Percentiles rank a stretch among this genome's conserved stretches.
These are phyloP conservation scores for Rhizopus arrhizus DNA, from an alignment of 371 early-diverging fungal species.

Conservation along the genomic window DNA sequence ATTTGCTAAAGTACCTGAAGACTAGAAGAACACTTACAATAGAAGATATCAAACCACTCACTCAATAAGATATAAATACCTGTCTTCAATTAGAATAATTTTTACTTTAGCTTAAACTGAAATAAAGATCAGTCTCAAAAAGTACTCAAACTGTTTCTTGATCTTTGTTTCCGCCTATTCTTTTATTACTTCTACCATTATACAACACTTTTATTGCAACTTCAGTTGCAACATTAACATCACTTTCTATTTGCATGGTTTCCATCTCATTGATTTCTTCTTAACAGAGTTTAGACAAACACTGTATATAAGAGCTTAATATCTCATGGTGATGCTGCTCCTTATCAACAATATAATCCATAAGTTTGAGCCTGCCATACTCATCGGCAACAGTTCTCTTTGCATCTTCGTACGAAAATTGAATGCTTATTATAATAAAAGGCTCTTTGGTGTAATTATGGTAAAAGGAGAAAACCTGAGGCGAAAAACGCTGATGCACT, in stretches of 20 bases:
- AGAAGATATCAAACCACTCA: too few relatives aligned
- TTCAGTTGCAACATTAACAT: background rate
- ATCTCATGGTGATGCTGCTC: background rate
- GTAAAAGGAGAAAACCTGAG: conserved; percentile 12
- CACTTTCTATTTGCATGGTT: too few relatives aligned
- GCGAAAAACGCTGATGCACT: conserved; percentile 11
- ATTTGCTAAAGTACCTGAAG: too few relatives aligned
- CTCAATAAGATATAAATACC: too few relatives aligned
- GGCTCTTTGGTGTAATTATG: background rate
- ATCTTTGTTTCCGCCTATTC: too few relatives aligned
- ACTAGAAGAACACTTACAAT: too few relatives aligned
- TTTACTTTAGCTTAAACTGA: too few relatives aligned
- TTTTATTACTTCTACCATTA: too few relatives aligned
- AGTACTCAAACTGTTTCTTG: too few relatives aligned
- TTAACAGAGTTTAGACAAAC: background rate
- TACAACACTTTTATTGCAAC: background rate
- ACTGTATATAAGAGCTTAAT: background rate
- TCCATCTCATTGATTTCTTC: background rate
- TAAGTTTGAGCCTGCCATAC: conserved; percentile 8
- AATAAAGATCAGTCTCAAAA: too few relatives aligned
- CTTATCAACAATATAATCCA: conserved; percentile 19
- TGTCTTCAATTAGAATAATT: too few relatives aligned
- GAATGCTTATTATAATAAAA: conserved; percentile 13
- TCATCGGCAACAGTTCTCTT: background rate
- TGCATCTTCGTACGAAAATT: conserved; percentile 17